Conservation (phyloP, 2,329 filamentous ascomycete species). For the Aspergillus latus region DNA sequence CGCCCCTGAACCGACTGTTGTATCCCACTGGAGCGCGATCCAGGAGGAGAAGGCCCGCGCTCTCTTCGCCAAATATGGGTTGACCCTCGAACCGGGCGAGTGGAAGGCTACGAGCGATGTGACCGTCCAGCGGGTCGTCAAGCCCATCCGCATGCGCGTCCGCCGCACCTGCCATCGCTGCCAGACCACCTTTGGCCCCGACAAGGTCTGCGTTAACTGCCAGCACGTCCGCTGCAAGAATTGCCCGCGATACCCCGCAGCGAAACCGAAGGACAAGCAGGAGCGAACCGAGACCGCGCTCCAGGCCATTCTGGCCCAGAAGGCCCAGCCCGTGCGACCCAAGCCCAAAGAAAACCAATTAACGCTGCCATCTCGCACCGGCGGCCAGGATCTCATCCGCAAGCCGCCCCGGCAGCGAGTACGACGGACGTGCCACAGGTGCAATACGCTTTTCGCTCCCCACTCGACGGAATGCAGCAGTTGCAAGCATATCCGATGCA, state of each 20-base stretch:
- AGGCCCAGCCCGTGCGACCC: slow-evolving; percentile 45
- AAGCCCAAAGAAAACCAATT: slow-evolving; percentile 34
- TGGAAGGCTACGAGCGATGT: slow-evolving; percentile 39
- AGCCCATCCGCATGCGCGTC: slow-evolving; percentile 49
- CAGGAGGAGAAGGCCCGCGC: slow-evolving; percentile 47
- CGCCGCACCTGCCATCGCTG: slow-evolving; percentile 74
- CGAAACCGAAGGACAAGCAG: slow-evolving; percentile 54
- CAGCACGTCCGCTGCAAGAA: slow-evolving; percentile 77
- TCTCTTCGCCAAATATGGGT: slow-evolving; percentile 49
- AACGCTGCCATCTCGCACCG: slow-evolving; percentile 62
- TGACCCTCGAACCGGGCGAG: slow-evolving; percentile 45
- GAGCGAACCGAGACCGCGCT: slow-evolving; percentile 52
- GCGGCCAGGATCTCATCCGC: slow-evolving; percentile 69
- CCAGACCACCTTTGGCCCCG: slow-evolving; percentile 68
- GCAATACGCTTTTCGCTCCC: slow-evolving; percentile 61
- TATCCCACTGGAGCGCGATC: slow-evolving; percentile 36
- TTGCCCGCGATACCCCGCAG: slow-evolving; percentile 72
- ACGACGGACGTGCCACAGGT: slow-evolving; percentile 74
- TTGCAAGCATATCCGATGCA: slow-evolving; percentile 74
- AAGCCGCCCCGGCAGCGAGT: slow-evolving; percentile 72
- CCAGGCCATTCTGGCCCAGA: slow-evolving; percentile 19
- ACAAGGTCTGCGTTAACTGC: slow-evolving; percentile 74
- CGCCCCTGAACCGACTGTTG: slow-evolving; percentile 22
- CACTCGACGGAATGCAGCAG: slow-evolving; percentile 63
- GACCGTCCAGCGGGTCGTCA: slow-evolving; percentile 44